Percentiles rank a stretch among this genome's conserved stretches.
Evolutionary conservation across 164 flowering plant genomes (phyloP).

Genomic region (Chimonanthus salicifolius): DNA sequence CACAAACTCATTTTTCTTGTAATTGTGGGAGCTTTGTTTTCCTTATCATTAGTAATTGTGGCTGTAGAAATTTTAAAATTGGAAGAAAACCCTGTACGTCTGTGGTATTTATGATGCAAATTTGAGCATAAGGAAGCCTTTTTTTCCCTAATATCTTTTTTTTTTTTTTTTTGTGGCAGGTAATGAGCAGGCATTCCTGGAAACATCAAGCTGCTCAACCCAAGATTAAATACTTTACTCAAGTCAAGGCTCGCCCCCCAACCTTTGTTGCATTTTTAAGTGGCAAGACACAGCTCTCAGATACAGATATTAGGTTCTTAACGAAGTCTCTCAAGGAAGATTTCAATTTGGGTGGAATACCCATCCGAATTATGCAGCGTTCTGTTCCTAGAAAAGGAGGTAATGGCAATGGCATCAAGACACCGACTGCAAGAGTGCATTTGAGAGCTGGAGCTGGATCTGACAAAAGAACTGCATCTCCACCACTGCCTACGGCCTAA

Average conservation of each 20-base stretch:
- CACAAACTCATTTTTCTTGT: not conserved
- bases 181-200: slow-evolving; percentile 99
- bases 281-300: slow-evolving; percentile 61
- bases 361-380: slow-evolving; percentile 84
- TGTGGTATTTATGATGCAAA: not conserved
- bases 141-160: not conserved
- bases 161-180: slow-evolving; percentile 28
- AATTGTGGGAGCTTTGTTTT: not conserved
- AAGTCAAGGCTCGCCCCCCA: slow-evolving; percentile 97
- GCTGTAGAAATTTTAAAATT: not conserved
- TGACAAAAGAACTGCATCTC: slow-evolving; percentile 45
- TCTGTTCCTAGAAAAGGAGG: slow-evolving; percentile 30
- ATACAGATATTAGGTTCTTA: slow-evolving; percentile 76
- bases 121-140: not conserved
- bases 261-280: slow-evolving; percentile 85
- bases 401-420: slow-evolving; percentile 19
- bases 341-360: slow-evolving; percentile 89
- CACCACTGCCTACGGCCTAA: slow-evolving; percentile 3
- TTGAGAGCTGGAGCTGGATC: slow-evolving; percentile 28
- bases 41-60: not conserved
- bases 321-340: slow-evolving; percentile 90
- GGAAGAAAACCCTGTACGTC: not conserved
- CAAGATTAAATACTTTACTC: slow-evolving; percentile 88
- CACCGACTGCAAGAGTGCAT: slow-evolving; percentile 14
- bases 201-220: slow-evolving; percentile 85